Evolutionary conservation across 441 rosid genomes (phyloP), one percentile per base, ranked within the genome.

Genomic region (Daphne laureola): DNA sequence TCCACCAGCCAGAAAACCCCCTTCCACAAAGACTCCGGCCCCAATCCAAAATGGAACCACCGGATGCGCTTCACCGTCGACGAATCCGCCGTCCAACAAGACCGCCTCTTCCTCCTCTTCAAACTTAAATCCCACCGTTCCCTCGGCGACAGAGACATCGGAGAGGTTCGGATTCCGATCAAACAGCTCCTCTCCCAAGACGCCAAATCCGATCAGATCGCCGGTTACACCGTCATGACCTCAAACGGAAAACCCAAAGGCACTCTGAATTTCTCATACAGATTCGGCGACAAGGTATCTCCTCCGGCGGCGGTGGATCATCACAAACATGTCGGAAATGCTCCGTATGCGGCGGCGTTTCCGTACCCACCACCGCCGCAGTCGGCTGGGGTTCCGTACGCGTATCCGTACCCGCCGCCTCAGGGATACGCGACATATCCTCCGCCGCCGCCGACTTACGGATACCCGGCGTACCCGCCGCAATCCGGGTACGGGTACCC

Each of bases 171-270:
- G 15, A 73, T 79, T 0, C 78, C 85, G 3, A 18, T 79, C 54
- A 71, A 75, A 58, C 83, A 82, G 41, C 61, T 77, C 25, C 64
- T 79, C 11, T 54, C 46, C 14, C 44, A 53, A 0, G 50, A 25
- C 14, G 62, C 38, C 1, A 35, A 25, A 43, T 11, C 2, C 3
- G 61, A 57, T 6, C 40, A 55, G 46, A 0, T 31, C 9, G 55
- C 61, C 3, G 54, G 67, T 7, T 78, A 75, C 17, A 48, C 53
- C 25, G 78, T 82, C 17, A 45, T 65, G 38, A 60, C 59, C 5
- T 61, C 80, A 0, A 46, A 53, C 2, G 83, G 88, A 0, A 73
- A 73, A 42, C 31, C 48, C 12, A 74, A 77, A 57, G 88, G 88
- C 0, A 63, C 61, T 13, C 12, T 82, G 16, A 53, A 52, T n/a